Percentiles rank a stretch among this genome's conserved stretches.
phyloP scores from a whole-genome alignment of 2,329 filamentous ascomycete genomes.

The Hypoxylon sp. region DNA sequence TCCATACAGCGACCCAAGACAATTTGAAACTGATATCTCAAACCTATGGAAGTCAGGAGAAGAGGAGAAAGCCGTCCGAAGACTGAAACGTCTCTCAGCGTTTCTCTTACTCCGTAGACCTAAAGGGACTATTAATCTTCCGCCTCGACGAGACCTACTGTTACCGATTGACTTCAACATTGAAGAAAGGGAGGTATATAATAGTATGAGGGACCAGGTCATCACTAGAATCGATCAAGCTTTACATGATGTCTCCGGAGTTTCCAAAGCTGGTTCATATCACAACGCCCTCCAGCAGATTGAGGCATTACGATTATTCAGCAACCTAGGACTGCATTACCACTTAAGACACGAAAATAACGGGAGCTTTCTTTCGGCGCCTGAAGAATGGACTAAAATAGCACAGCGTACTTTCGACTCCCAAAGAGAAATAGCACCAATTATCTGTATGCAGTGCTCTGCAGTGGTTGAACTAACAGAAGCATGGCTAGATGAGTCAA shows the following conservation, averaged over 20 bases:
- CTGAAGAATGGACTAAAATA: not conserved
- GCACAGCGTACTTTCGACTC: not conserved
- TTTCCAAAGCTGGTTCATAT: not conserved
- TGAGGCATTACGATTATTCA: slow-evolving; percentile 6
- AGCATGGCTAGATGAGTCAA: not conserved
- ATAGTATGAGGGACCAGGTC: not conserved
- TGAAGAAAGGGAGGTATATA: slow-evolving; percentile 4
- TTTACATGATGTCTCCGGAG: not conserved
- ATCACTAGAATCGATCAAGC: slow-evolving; percentile 13
- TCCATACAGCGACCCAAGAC: slow-evolving; percentile 1
- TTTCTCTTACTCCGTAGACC: slow-evolving; percentile 21
- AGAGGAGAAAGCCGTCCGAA: slow-evolving; percentile 3
- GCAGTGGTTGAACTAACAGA: not conserved
- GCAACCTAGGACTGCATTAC: slow-evolving; percentile 7
- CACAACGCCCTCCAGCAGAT: slow-evolving; percentile 13
- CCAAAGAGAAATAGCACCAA: not conserved
- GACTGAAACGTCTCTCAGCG: slow-evolving; percentile 10
- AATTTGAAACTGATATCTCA: not conserved
- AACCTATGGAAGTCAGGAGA: slow-evolving; percentile 9
- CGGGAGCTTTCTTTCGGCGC: not conserved
- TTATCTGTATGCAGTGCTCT: not conserved
- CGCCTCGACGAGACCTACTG: slow-evolving; percentile 54
- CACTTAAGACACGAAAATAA: not conserved
- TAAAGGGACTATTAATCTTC: slow-evolving; percentile 59
- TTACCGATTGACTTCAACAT: slow-evolving; percentile 56